Base-by-base conservation (phyloP, 495 filamentous ascomycete genomes). In the Penicillium egyptiacum region DNA sequence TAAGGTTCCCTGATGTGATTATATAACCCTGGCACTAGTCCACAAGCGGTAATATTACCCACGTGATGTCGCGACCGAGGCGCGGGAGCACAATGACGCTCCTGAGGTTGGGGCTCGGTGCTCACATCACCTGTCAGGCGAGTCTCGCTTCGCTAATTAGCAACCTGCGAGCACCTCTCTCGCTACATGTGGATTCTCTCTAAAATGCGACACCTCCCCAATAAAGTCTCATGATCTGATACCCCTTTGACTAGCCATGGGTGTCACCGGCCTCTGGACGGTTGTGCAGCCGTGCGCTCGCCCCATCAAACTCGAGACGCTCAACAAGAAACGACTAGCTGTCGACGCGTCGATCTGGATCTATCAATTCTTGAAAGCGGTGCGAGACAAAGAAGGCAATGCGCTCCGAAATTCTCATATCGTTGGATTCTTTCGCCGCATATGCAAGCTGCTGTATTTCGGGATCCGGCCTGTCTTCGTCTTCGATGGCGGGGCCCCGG, bases 311-410 rank as follows among this genome's bases (percentile, higher is more conserved):
- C 88, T 98, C 62, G 91, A 95, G 68, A 96, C 94, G 1, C 86
- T 98, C 50, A 96, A 96, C 70, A 87, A 87, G 57, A 96, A 96
- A 70, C 90, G 94, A 22, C 85, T 98, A 56, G 94, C 94, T 28
- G 90, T 98, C 70, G 94, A 98, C 73, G 94, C 95, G 50, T 96
- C 91, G 3, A 98, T 98, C 66, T 98, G 94, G 94, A 97, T 98
- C 56, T 98, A 98, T 76, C 94, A 98, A 69, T 98, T 98, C 68
- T 83, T 98, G 59, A 98, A 98, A 75, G 94, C 94, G 17, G 95
- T 98, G 2, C 91, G 94, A 63, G 94, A 98, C 73, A 96, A 96
- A 66, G 94, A 98, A 75, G 94, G 94, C 39, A 96, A 98, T 66
- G 95, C 94, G 1, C 82, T 98, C 26, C 90, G 92, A 52, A 98